Conservation (phyloP, 179 eudicot species). For the Monotropa hypopitys region DNA sequence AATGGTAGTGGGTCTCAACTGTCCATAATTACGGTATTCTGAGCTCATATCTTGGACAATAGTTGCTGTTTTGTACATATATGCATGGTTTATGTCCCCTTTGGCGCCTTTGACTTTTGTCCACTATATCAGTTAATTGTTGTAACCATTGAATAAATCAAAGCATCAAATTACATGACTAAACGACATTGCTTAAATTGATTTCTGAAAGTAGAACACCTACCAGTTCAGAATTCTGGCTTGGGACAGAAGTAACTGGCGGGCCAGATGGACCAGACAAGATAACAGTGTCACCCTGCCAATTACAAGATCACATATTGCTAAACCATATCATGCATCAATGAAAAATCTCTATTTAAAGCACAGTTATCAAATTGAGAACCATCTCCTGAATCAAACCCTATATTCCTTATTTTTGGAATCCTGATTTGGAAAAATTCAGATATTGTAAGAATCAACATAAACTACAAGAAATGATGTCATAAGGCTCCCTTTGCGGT, state of each 20-base stretch:
- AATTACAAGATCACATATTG: conserved; percentile 14
- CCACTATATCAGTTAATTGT: too few relatives aligned
- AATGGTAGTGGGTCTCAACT: neutral
- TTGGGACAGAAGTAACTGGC: conserved; percentile 73
- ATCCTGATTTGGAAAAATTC: neutral
- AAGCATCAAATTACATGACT: neutral
- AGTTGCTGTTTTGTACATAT: neutral
- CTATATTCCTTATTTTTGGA: neutral
- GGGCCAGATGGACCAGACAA: conserved; percentile 94
- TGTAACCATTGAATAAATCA: neutral
- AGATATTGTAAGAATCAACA: neutral
- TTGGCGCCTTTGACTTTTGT: neutral
- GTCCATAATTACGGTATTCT: neutral
- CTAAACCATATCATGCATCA: neutral
- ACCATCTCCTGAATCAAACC: neutral
- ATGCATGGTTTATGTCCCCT: neutral
- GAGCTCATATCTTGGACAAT: neutral
- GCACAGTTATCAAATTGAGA: neutral
- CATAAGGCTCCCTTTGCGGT: too few relatives aligned
- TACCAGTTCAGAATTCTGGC: conserved; percentile 94
- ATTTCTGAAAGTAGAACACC: neutral
- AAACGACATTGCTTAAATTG: neutral
- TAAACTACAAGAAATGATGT: neutral
- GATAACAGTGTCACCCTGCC: conserved; percentile 83
- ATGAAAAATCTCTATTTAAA: conserved; percentile 3